These are phyloP conservation scores for Nissolia schottii DNA, from an alignment of 306 rosid species.

Conservation along the genomic window DNA sequence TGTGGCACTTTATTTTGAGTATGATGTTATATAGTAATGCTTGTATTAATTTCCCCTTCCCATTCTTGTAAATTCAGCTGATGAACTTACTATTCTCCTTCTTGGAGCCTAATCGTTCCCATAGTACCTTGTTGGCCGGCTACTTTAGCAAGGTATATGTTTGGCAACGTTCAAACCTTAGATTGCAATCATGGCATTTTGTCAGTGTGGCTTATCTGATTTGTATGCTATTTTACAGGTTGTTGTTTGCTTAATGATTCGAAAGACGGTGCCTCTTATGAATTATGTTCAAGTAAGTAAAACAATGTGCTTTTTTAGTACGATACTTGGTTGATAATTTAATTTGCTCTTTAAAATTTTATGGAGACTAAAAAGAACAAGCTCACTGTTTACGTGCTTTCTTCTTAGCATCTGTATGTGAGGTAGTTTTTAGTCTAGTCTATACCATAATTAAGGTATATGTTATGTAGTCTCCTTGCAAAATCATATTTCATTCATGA, in stretches of 20 bases:
- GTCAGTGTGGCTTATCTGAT: background rate
- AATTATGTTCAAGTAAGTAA: constrained; percentile 87
- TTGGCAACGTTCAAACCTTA: constrained; percentile 15
- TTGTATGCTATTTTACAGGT: constrained; percentile 47
- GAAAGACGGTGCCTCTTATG: constrained; percentile 93
- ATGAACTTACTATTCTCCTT: constrained; percentile 93
- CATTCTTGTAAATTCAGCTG: constrained; percentile 52
- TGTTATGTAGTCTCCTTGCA: constrained; percentile 7
- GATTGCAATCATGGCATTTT: constrained; percentile 1
- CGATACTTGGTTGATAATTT: background rate
- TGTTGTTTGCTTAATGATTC: constrained; percentile 90
- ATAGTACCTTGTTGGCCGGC: constrained; percentile 82
- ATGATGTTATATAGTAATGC: constrained; percentile 2
- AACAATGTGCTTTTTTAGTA: background rate
- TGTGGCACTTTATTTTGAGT: background rate
- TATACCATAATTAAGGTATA: background rate
- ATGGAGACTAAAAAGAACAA: background rate
- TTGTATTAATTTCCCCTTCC: constrained; percentile 14
- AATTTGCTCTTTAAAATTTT: background rate
- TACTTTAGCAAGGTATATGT: constrained; percentile 87
- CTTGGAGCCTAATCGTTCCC: constrained; percentile 82
- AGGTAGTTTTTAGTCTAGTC: constrained; percentile 7
- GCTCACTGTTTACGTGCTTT: background rate
- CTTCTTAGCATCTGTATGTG: background rate
- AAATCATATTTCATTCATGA: constrained; percentile 13